Conservation (phyloP, 2,329 filamentous ascomycete genomes). For the Cladosporium sp. region DNA sequence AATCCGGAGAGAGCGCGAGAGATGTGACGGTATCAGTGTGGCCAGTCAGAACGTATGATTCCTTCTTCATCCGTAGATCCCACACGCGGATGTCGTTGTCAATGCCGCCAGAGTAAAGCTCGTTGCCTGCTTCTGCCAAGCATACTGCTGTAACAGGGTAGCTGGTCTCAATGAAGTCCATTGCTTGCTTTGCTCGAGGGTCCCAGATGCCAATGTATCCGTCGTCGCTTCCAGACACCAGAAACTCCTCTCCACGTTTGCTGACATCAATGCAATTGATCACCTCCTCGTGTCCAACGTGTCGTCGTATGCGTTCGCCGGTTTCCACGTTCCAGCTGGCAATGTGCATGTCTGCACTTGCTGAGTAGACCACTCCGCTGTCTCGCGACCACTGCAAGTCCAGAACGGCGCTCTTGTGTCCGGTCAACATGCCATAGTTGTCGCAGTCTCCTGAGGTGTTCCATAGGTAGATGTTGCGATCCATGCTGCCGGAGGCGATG, state of each 20-base stretch:
- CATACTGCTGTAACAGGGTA: conserved; percentile 90
- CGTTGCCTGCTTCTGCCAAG: conserved; percentile 89
- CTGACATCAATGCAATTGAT: conserved; percentile 88
- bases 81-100: conserved; percentile 97
- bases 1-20: conserved; percentile 85
- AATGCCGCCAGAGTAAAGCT: conserved; percentile 90
- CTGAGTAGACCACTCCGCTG: conserved; percentile 83
- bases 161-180: conserved; percentile 83
- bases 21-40: conserved; percentile 92
- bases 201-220: conserved; percentile 95
- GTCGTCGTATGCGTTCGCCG: conserved; percentile 84
- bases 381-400: conserved; percentile 97
- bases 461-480: conserved; percentile 92
- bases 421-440: conserved; percentile 84
- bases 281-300: conserved; percentile 91
- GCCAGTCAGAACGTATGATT: conserved; percentile 81
- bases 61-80: conserved; percentile 88
- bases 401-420: conserved; percentile 85
- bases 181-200: conserved; percentile 80
- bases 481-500: conserved; percentile 94
- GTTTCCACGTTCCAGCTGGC: conserved; percentile 94
- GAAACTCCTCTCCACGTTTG: conserved; percentile 81
- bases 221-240: conserved; percentile 91
- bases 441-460: conserved; percentile 87
- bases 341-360: conserved; percentile 87